Conservation (phyloP, 2,329 filamentous ascomycete species). For the Apiospora marii region DNA sequence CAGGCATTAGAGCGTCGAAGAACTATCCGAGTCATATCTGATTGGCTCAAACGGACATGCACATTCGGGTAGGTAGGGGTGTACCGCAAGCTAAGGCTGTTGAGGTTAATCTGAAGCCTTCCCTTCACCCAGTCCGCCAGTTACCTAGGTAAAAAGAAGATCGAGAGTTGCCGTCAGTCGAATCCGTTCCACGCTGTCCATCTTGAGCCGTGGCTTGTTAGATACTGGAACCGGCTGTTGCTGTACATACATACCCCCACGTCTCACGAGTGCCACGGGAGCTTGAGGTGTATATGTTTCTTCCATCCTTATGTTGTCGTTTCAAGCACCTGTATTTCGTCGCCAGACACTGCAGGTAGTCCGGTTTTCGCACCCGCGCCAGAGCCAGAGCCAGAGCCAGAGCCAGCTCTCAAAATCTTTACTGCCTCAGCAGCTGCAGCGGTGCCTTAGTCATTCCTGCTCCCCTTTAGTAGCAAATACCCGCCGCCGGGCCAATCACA, state of each 20-base stretch:
- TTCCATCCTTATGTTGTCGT: neutral
- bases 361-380: neutral
- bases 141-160: neutral
- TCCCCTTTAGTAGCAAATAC: neutral
- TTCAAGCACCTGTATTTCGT: neutral
- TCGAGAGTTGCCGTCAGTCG: neutral
- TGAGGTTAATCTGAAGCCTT: conserved; percentile 11
- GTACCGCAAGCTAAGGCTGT: neutral
- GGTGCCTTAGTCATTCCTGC: conserved; percentile 9
- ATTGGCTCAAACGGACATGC: neutral
- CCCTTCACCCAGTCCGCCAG: neutral
- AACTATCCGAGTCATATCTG: conserved; percentile 5
- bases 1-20: neutral
- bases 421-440: neutral
- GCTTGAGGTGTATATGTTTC: neutral
- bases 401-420: neutral
- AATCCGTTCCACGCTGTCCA: neutral
- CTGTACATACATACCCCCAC: neutral
- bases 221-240: conserved; percentile 6
- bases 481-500: conserved; percentile 25
- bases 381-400: neutral
- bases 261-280: neutral
- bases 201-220: conserved; percentile 15
- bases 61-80: neutral
- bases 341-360: conserved; percentile 9